Evolutionary conservation across 768 basidiomycete species (phyloP), one percentile per base, ranked within the genome.

Genomic region (Mycena epipterygia): DNA sequence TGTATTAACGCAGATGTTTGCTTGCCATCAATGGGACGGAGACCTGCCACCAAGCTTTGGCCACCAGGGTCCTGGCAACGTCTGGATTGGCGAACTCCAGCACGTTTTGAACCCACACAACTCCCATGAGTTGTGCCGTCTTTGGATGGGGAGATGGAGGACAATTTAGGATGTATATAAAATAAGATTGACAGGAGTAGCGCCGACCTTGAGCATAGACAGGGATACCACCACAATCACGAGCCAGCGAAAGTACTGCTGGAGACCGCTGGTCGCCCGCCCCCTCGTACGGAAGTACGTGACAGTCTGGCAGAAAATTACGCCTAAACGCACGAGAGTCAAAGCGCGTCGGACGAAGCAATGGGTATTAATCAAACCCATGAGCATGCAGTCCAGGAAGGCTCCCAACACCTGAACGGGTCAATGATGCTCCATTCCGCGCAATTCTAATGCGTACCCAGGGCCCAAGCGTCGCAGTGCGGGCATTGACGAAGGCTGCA

Each of bases 71-170:
- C 3, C 68, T 51, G 23, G 63, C 63, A 23, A 44, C 63, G 49
- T 70, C 68, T 3, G 61, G 52, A 37, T 69, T 27, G 39, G 37
- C 23, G 23, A 39, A 35, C 51, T 63, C 48, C 25, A 68, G 46
- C 7, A 72, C 67, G 51, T 69, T 72, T 55, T 72, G 67, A 25
- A 59, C 67, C 67, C 67, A 69, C 5, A 72, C 63, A 3, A 72
- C 46, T 1, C 11, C 67, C 2, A 68, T 64, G 29, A 41, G 33
- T 48, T 72, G 71, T 6, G 65, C 56, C 32, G 70, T 72, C 66
- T 72, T n/a, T n/a, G n/a, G n/a, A n/a, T n/a, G n/a, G n/a, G n/a
- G 19, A 51, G 2, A 55, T 42, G 11, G 19, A n/a, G 6, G 6
- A 1, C n/a, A 39, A 5, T 5, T 25, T 42, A 17, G 17, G 12